Evolutionary conservation across 768 basidiomycete genomes (phyloP).

Genomic region (Boletus fagicola): DNA sequence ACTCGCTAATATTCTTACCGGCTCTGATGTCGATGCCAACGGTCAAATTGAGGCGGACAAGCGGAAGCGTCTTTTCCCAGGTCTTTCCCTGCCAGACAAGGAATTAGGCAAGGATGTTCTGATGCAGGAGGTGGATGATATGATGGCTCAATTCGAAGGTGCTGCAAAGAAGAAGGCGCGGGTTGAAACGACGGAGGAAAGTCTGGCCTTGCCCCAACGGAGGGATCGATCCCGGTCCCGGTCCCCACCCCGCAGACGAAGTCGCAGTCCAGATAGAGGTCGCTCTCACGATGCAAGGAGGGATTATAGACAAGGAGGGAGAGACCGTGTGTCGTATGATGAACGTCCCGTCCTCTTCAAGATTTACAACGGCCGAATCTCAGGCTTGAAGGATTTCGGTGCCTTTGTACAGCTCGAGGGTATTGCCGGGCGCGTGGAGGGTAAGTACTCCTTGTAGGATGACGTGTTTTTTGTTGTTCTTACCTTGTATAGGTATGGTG

Average conservation of each 20-base stretch:
- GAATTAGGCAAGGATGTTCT: slow-evolving; percentile 73
- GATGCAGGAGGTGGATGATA: slow-evolving; percentile 84
- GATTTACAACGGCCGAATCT: slow-evolving; percentile 86
- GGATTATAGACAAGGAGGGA: slow-evolving; percentile 41
- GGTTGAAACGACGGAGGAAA: slow-evolving; percentile 42
- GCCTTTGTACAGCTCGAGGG: slow-evolving; percentile 93
- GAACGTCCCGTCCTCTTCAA: slow-evolving; percentile 89
- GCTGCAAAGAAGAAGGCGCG: slow-evolving; percentile 61
- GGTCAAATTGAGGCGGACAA: slow-evolving; percentile 61
- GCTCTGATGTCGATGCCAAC: slow-evolving; percentile 28
- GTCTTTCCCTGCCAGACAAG: slow-evolving; percentile 78
- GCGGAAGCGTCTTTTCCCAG: slow-evolving; percentile 85
- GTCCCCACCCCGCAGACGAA: slow-evolving; percentile 49
- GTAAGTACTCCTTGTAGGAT: slow-evolving; percentile 43
- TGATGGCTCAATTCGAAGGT: slow-evolving; percentile 73
- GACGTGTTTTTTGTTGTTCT: not conserved
- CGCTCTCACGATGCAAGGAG: slow-evolving; percentile 44
- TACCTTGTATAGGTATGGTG: slow-evolving; percentile 75
- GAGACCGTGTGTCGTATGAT: slow-evolving; percentile 49
- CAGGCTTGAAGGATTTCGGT: slow-evolving; percentile 91
- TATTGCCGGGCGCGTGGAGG: slow-evolving; percentile 81
- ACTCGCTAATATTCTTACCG: slow-evolving; percentile 38
- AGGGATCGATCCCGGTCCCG: slow-evolving; percentile 44
- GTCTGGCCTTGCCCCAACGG: slow-evolving; percentile 60
- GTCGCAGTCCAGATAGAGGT: slow-evolving; percentile 60